phyloP scores from a whole-genome alignment of 2,329 filamentous ascomycete species.

The Stagonosporopsis rhizophila region DNA sequence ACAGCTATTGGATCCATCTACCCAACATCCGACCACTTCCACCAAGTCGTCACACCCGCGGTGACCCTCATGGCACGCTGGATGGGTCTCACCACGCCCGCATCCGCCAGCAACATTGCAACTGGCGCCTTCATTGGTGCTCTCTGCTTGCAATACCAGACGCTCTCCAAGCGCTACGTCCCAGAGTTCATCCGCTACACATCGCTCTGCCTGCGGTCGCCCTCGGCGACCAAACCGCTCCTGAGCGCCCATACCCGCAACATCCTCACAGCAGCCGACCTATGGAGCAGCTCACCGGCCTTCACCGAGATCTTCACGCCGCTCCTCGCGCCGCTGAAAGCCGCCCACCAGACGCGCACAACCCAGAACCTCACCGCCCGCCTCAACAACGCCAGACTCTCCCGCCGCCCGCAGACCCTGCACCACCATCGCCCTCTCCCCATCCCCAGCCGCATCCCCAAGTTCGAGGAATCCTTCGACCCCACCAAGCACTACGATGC shows the following conservation, averaged over 20 bases:
- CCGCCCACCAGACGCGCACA: slow-evolving; percentile 51
- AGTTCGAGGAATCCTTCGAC: slow-evolving; percentile 95
- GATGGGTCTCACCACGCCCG: slow-evolving; percentile 77
- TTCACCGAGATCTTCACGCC: slow-evolving; percentile 83
- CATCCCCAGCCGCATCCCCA: slow-evolving; percentile 87
- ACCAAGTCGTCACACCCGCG: slow-evolving; percentile 90
- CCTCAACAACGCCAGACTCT: slow-evolving; percentile 67
- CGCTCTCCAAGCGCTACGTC: slow-evolving; percentile 82
- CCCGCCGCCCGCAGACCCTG: slow-evolving; percentile 80
- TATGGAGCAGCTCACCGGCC: slow-evolving; percentile 76
- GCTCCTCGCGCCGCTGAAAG: slow-evolving; percentile 47
- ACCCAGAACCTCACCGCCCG: slow-evolving; percentile 68
- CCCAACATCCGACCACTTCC: slow-evolving; percentile 96
- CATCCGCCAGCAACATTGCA: slow-evolving; percentile 69
- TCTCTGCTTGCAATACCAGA: slow-evolving; percentile 82
- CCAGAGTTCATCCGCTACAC: slow-evolving; percentile 87
- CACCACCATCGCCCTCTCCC: slow-evolving; percentile 89
- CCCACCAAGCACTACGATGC: slow-evolving; percentile 97
- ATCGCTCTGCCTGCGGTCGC: slow-evolving; percentile 69
- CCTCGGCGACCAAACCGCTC: slow-evolving; percentile 53
- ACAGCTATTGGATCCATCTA: slow-evolving; percentile 86
- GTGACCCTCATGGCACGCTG: slow-evolving; percentile 85
- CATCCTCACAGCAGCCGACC: slow-evolving; percentile 70
- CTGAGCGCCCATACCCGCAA: slow-evolving; percentile 70
- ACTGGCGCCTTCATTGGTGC: slow-evolving; percentile 81